These are phyloP conservation scores for Hordeum vulgare DNA, from an alignment of 176 grass and related monocot species.

Conservation along the genomic window DNA sequence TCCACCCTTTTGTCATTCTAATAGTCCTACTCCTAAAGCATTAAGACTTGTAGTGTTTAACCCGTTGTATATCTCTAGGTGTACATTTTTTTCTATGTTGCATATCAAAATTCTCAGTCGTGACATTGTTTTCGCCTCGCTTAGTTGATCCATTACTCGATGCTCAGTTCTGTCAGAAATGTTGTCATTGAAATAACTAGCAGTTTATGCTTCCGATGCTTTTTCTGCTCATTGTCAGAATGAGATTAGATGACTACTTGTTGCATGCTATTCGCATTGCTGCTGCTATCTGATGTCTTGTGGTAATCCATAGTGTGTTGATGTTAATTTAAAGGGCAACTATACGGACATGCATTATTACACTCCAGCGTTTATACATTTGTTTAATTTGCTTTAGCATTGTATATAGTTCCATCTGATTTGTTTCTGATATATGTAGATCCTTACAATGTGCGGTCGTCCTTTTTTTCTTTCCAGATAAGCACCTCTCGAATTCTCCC, in stretches of 20 bases:
- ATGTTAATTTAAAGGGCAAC: not conserved
- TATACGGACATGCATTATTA: not conserved
- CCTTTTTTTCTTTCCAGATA: constrained; percentile 43
- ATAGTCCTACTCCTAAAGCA: not conserved
- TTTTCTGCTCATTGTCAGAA: not conserved
- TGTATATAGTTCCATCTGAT: not conserved
- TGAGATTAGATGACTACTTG: not conserved
- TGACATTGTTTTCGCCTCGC: not conserved
- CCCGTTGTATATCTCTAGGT: not conserved
- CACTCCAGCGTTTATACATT: not conserved
- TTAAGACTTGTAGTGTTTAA: no score
- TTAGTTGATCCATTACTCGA: not conserved
- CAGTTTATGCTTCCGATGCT: not conserved
- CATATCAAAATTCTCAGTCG: not conserved
- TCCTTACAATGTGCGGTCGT: not conserved
- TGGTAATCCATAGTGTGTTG: not conserved
- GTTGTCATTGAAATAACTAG: not conserved
- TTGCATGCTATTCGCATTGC: not conserved
- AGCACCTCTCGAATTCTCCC: constrained; percentile 31
- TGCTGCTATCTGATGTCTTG: not conserved
- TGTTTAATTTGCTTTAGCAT: not conserved
- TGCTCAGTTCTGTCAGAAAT: not conserved
- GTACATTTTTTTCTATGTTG: not conserved
- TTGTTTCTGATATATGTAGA: not conserved
- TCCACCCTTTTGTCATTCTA: not conserved